A percentile compares a stretch with the other conserved stretches of the same genome.
These are phyloP conservation scores for Chara braunii DNA, from an alignment of 139 green algal genomes.

Conservation along the genomic window DNA sequence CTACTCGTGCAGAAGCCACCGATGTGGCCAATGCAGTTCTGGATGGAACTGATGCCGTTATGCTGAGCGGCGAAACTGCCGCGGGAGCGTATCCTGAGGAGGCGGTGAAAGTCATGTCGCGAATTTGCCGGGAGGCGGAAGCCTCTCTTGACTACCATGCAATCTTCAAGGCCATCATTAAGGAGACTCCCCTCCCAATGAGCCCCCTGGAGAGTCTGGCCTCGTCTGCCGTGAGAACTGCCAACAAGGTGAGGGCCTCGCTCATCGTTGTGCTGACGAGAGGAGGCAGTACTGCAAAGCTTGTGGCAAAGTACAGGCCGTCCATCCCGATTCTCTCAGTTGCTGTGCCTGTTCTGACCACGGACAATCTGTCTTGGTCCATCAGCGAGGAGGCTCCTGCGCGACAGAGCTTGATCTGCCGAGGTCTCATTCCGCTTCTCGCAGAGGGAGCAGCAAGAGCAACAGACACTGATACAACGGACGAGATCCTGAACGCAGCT, in stretches of 20 bases:
- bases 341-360: conserved; percentile 36
- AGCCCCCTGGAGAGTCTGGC: conserved; percentile 84
- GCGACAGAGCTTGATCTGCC: conserved; percentile 29
- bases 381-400: conserved; percentile 11
- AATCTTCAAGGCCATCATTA: conserved; percentile 66
- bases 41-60: conserved; percentile 69
- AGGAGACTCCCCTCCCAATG: conserved; percentile 71
- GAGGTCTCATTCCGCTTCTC: conserved; percentile 37
- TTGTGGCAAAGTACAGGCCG: conserved; percentile 48
- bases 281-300: conserved; percentile 28
- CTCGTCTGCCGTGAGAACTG: conserved; percentile 83
- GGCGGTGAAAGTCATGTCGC: conserved; percentile 64
- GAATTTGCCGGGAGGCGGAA: conserved; percentile 68
- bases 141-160: conserved; percentile 52
- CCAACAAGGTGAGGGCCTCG: conserved; percentile 71
- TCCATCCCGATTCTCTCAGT: conserved; percentile 39
- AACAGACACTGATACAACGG: conserved; percentile 24
- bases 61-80: conserved; percentile 69
- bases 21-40: conserved; percentile 79
- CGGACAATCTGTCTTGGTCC: conserved; percentile 37
- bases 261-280: conserved; percentile 52
- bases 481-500: neutral
- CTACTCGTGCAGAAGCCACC: conserved; percentile 72
- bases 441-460: conserved; percentile 9
- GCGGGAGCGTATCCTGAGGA: conserved; percentile 62